Percentiles rank a stretch among this genome's conserved stretches.
Evolutionary conservation across 2,329 filamentous ascomycete species (phyloP).

Genomic region (Fusarium mexicanum): DNA sequence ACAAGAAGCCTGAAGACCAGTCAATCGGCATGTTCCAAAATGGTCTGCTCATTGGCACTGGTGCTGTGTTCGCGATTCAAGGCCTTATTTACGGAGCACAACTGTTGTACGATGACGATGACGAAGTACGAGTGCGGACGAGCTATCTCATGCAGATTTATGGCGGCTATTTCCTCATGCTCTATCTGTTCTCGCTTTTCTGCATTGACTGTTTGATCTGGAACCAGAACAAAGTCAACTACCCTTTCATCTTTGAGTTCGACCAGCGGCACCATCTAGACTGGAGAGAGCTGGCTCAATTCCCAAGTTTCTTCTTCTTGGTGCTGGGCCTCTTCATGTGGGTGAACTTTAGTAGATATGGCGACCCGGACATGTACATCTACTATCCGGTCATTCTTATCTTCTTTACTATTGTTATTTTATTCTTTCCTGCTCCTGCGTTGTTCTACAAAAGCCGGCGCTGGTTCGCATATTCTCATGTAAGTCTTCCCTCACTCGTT

Average conservation of each 20-base stretch:
- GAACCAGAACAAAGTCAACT: constrained; percentile 89
- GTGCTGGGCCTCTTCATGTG: constrained; percentile 84
- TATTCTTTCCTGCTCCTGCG: constrained; percentile 79
- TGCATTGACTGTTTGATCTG: constrained; percentile 86
- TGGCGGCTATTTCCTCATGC: constrained; percentile 87
- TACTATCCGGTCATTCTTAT: constrained; percentile 90
- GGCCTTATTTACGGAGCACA: constrained; percentile 69
- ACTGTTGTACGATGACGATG: constrained; percentile 62
- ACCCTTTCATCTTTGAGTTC: constrained; percentile 96
- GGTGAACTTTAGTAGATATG: constrained; percentile 84
- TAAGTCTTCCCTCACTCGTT: constrained; percentile 55
- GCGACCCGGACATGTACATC: constrained; percentile 73
- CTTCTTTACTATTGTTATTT: constrained; percentile 69
- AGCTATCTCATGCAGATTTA: constrained; percentile 88
- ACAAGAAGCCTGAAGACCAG: constrained; percentile 65
- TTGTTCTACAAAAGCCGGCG: constrained; percentile 80
- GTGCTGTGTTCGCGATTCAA: constrained; percentile 72
- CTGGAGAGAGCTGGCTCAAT: constrained; percentile 87
- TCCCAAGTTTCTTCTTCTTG: constrained; percentile 85
- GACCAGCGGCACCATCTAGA: constrained; percentile 86
- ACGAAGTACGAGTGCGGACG: constrained; percentile 61
- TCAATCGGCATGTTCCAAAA: constrained; percentile 68
- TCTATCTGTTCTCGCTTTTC: constrained; percentile 85
- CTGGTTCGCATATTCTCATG: constrained; percentile 92
- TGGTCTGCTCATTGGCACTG: constrained; percentile 74